phyloP scores from a whole-genome alignment of 257 asterid genomes.

The Jaltomata sinuosa region DNA sequence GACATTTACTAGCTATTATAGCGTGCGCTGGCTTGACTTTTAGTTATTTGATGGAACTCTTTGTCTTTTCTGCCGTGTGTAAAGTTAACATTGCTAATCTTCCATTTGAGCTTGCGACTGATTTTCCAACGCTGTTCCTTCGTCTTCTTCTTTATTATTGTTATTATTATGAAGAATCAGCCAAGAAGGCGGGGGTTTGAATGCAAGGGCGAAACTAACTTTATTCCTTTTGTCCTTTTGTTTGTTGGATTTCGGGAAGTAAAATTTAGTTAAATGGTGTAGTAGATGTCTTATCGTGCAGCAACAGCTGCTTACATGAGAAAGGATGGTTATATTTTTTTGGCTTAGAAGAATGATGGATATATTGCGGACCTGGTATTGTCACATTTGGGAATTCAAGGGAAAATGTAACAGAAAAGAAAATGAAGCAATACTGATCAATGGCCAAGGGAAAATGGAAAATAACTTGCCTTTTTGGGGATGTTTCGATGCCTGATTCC shows the following conservation, averaged over 20 bases:
- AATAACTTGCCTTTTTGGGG: neutral
- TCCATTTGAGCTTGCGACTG: neutral
- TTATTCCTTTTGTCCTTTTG: neutral
- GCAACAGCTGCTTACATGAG: neutral
- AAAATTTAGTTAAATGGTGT: neutral
- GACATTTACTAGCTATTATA: neutral
- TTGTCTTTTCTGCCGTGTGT: neutral
- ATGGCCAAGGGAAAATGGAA: neutral
- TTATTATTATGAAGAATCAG: neutral
- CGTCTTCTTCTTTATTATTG: neutral
- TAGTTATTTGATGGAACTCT: neutral
- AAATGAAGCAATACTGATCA: neutral
- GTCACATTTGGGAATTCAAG: neutral
- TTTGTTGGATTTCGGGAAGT: neutral
- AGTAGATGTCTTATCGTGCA: neutral
- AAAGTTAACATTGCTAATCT: neutral
- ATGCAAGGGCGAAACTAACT: neutral
- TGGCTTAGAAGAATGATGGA: neutral
- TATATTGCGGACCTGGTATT: neutral
- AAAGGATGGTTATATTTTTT: neutral
- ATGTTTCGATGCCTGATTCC: neutral
- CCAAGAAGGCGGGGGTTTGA: neutral
- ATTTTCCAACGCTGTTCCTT: neutral
- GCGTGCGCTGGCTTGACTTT: neutral
- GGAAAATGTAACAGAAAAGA: neutral